Percentiles rank a stretch among this genome's conserved stretches.
Evolutionary conservation across 2,329 filamentous ascomycete genomes (phyloP).

Genomic region (Alternaria rosae): DNA sequence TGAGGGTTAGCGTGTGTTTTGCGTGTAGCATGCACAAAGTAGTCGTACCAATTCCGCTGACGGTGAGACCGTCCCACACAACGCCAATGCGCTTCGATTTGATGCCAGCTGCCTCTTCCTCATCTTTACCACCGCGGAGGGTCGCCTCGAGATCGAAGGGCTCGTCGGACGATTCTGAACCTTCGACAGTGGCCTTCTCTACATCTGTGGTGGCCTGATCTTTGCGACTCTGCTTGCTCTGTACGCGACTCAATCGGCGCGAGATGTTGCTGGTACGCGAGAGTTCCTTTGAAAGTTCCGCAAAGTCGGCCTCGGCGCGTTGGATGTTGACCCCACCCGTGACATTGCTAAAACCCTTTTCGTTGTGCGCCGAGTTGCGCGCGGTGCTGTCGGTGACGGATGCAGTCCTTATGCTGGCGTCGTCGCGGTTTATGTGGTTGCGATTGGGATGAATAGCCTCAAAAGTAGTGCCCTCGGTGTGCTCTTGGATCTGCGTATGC

Average conservation of each 20-base stretch:
- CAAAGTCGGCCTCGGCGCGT: constrained; percentile 74
- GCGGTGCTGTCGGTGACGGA: constrained; percentile 31
- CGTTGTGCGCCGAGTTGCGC: constrained; percentile 31
- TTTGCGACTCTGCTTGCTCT: constrained; percentile 54
- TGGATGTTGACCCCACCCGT: constrained; percentile 64
- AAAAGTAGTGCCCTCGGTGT: constrained; percentile 35
- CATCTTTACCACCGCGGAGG: constrained; percentile 73
- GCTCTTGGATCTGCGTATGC: constrained; percentile 28
- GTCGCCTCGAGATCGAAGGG: constrained; percentile 79
- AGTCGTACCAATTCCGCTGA: constrained; percentile 70
- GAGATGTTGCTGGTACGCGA: constrained; percentile 50
- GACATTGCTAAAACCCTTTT: constrained; percentile 25
- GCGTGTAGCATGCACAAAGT: background rate
- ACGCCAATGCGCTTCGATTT: constrained; percentile 76
- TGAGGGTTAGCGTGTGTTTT: constrained; percentile 5
- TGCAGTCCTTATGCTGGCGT: constrained; percentile 28
- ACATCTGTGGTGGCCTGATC: constrained; percentile 56
- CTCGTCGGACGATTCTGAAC: constrained; percentile 49
- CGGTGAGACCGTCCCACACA: constrained; percentile 78
- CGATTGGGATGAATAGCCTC: constrained; percentile 39
- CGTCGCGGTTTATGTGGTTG: constrained; percentile 22
- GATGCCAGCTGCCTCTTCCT: constrained; percentile 80
- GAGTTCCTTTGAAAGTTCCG: constrained; percentile 64
- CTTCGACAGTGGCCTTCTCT: constrained; percentile 61
- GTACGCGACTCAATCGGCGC: constrained; percentile 53